Base-by-base conservation (phyloP, 306 rosid species). In the Cucurbita pepo region DNA sequence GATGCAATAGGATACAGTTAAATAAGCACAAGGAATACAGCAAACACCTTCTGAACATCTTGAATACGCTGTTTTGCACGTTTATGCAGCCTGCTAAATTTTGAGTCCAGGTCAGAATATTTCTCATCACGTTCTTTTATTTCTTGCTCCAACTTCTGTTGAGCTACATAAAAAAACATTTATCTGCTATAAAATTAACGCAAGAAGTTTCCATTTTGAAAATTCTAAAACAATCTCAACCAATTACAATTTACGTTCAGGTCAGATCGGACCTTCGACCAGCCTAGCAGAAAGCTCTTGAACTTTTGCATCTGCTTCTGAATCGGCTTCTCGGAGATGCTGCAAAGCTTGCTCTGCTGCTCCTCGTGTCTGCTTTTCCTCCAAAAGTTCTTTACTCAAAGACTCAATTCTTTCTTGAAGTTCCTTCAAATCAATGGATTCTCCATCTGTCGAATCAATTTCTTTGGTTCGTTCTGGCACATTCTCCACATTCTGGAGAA, bases 51-150 rank as follows among this genome's bases (percentile, higher is more conserved):
- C 77, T 95, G 99, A 79, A 95, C 65, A 67, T 95, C 99, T 82
- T 95, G 99, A 83, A 95, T 95, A 12, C 99, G 96, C 71, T 95
- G 99, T 79, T 95, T 95, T 59, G 99, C 99, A 77, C 99, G 85
- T 82, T 95, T 95, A 78, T 91, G 99, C 82, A 95, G 97, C 86
- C 97, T 82, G 76, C 80, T 86, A 74, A 95, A 88, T 81, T 95
- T 95, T 38, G 85, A 80, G 74, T 95, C 99, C 52, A 95, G 96
- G 79, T 95, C 99, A 47, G 92, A 41, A 81, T 95, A 91, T 88
- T 91, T 95, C 81, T 88, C 99, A 22, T 95, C 99, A 16, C 90
- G 92, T 43, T 84, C 99, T 85, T 88, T 91, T 70, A 88, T 88
- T 83, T 91, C 97, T 73, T 84, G 88, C 78, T 95, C 91, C 56